Evolutionary conservation across 192 early-diverging fungal species (phyloP), one percentile per base, ranked within the genome.

Genomic region (Backusella psychrophila): DNA sequence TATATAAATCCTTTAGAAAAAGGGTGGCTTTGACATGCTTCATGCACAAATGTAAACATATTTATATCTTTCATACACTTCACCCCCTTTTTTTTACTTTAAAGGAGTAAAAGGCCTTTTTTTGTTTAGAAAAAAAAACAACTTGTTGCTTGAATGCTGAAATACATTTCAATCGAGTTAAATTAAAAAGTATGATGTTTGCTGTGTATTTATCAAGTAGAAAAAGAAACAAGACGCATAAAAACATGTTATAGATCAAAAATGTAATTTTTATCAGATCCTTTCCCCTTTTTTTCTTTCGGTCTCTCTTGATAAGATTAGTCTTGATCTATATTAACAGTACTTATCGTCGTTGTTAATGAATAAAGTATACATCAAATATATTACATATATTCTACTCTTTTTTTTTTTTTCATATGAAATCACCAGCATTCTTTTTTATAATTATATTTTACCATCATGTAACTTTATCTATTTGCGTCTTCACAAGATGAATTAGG

Each of bases 1-100:
- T 63, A 29, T 63, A 63, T 63, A 23, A 39, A 63, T 29, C 23
- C 9, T 8, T 26, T 12, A 29, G 12, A 26, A 63, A 63, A 63
- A 63, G 56, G 53, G 56, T 63, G 56, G 56, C 56, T 63, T 63
- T 63, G 56, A 56, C 19, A 63, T 63, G 56, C 56, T 63, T 63
- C 56, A 26, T 63, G 56, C 56, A 63, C 11, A 56, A 11, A 56
- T 49, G 9, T 63, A 29, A 12, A 29, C 21, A 29, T 63, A 63
- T 63, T 29, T 63, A 63, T 63, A 49, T 4, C 53, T 26, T 59
- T 59, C 23, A 23, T 59, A 59, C 17, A 59, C 53, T 59, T 23
- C 1, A 8, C 53, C 6, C 53, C 53, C 19, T 0, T 3, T 59
- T 56, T 56, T 21, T 8, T 23, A 59, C 46, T 44, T 44, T 49